A percentile compares a stretch with the other conserved stretches of the same genome.
Conservation (phyloP, 768 basidiomycete species). For the Phylloporus arenicola region DNA sequence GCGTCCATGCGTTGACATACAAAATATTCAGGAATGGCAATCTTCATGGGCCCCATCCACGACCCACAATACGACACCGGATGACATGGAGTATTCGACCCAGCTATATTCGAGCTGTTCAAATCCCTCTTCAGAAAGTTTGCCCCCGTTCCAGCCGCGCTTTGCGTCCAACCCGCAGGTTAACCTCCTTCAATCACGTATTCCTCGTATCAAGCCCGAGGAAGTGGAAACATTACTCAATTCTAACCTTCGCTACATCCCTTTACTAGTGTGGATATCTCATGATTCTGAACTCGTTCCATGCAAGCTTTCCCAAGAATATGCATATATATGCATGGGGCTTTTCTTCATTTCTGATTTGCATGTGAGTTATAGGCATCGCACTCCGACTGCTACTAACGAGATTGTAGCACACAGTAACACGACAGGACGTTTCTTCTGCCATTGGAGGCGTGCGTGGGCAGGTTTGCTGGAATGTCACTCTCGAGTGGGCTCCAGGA, state of each 20-base stretch:
- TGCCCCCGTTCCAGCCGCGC: background rate
- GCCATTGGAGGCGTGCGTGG: constrained; percentile 19
- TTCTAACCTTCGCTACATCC: constrained; percentile 33
- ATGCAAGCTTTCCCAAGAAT: constrained; percentile 30
- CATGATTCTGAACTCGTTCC: constrained; percentile 26
- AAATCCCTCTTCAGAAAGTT: background rate
- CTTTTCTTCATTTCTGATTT: constrained; percentile 41
- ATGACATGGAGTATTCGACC: background rate
- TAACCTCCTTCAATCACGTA: background rate
- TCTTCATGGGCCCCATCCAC: background rate
- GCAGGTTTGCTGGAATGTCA: constrained; percentile 41
- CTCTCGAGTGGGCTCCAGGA: constrained; percentile 45
- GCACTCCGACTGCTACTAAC: constrained; percentile 1
- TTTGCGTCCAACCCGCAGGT: background rate
- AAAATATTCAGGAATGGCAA: constrained; percentile 5
- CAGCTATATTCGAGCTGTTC: background rate
- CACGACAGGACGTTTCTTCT: background rate
- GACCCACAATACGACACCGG: background rate
- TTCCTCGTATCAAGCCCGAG: constrained; percentile 32
- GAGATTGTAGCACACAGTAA: constrained; percentile 15
- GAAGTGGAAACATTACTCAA: constrained; percentile 42
- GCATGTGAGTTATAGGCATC: constrained; percentile 26
- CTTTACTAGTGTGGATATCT: constrained; percentile 39
- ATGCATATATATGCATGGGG: constrained; percentile 41
- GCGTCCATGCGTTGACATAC: constrained; percentile 4